phyloP scores from a whole-genome alignment of 805 yeast species.

The Barnettozyma botsteinii region DNA sequence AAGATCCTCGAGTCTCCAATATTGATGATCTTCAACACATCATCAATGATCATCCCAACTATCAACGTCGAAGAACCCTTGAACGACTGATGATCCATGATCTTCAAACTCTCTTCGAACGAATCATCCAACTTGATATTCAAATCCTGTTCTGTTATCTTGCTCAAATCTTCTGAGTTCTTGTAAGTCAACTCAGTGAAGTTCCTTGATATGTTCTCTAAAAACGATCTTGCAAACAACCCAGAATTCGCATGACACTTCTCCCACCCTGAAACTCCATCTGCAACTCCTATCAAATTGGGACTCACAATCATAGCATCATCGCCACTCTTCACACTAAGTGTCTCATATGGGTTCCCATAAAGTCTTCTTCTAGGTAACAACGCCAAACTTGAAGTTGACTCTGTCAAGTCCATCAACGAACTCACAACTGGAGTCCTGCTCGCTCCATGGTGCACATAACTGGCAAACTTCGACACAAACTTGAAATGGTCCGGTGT shows the following conservation, averaged over 20 bases:
- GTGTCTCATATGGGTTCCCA: conserved; percentile 47
- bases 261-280: conserved; percentile 55
- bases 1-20: conserved; percentile 48
- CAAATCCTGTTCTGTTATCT: conserved; percentile 38
- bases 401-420: conserved; percentile 45
- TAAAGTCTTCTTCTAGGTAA: conserved; percentile 46
- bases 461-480: conserved; percentile 39
- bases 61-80: conserved; percentile 46
- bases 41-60: conserved; percentile 44
- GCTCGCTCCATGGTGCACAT: conserved; percentile 40
- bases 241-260: conserved; percentile 42
- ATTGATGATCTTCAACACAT: conserved; percentile 39
- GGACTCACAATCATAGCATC: conserved; percentile 54
- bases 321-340: conserved; percentile 49
- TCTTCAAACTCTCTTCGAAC: conserved; percentile 40
- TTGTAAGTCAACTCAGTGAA: conserved; percentile 23
- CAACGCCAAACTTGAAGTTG: conserved; percentile 36
- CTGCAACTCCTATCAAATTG: conserved; percentile 47
- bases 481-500: conserved; percentile 36
- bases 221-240: conserved; percentile 46
- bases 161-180: conserved; percentile 28
- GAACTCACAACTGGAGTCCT: conserved; percentile 39
- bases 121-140: conserved; percentile 41
- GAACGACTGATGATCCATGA: conserved; percentile 43
- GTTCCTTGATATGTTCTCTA: conserved; percentile 42